Base-by-base conservation (phyloP, 1,139 yeast genomes). In the Spathaspora sp. region DNA sequence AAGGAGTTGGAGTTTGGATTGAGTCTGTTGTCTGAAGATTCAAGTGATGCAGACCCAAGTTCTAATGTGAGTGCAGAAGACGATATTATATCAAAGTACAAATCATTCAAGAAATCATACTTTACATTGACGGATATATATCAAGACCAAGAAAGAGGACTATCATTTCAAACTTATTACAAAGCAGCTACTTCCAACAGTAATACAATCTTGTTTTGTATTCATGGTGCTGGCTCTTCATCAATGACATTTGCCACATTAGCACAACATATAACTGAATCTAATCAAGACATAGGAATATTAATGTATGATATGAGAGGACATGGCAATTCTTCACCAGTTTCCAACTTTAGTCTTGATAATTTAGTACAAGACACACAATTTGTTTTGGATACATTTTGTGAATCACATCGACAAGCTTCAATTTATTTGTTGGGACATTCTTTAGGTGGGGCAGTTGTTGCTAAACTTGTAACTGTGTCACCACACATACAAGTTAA, bases 181-280 rank as follows among this genome's bases (percentile, higher is more conserved):
- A 69, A 72, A 11, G 73, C 81, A 0, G 93, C 96, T 0, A 47
- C 56, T 2, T 46, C 58, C 1, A 42, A 56, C 0, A 58, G 63
- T 0, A 70, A 78, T 0, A 85, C 95, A 0, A 59, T 89, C 1
- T 81, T 87, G 54, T 68, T 91, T 1, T 82, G 84, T 53, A 95
- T 89, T 52, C 99, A 93, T 63, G 99, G 99, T 4, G 97, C 97
- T 1, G 99, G 98, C 0, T 90, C 97, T 1, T 81, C 89, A 2
- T 89, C 86, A 0, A 70, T 89, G 67, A 76, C 97, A 0, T 93
- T 88, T 70, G 89, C 89, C 0, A 65, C 67, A 31, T 60, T 86
- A 29, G 66, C 81, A 0, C 65, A 51, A 58, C 67, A 11, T 44
- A 80, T 44, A 48, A 46, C 51, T 20, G 23, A 20, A 20, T 7